Evolutionary conservation across 176 grass and related monocot genomes (phyloP), one percentile per base, ranked within the genome.

Genomic region (Carex myosuroides): DNA sequence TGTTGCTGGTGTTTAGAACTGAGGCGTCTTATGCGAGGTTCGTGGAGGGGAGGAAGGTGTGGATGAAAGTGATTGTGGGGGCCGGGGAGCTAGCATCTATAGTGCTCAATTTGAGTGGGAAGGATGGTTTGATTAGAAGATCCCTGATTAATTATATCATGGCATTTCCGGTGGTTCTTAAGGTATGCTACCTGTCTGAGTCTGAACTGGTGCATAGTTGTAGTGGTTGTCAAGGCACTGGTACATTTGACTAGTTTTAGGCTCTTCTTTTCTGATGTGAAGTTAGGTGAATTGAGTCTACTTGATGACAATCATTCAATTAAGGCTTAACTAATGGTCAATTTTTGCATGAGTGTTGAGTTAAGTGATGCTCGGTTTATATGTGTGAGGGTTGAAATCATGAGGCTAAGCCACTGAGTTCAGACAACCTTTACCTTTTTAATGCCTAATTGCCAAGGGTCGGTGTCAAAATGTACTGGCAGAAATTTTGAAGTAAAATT

Each of bases 1-100:
- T 98, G 53, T 85, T 98, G 82, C 89, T 98, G 18, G 96, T 98
- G 64, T 98, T 98, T 85, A 85, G 96, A 82, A 98, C 96, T 2
- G 96, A 98, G 91, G 96, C 96, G 0, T 95, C 96, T 83, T 98
- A 98, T 85, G 89, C 93, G 13, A 83, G 96, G 22, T 95, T 93
- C 60, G 86, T 91, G 24, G 96, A 98, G 85, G 96, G 91, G 3
- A 89, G 92, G 17, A 95, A 93, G 86, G 91, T 88, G 0, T 98
- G 96, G 96, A 87, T 90, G 93, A 88, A 87, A 84, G 86, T 98
- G 11, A 75, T 98, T 41, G 85, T 88, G 1, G 88, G 69, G 1
- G 88, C 96, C 0, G 87, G 80, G 0, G 96, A 98, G 63, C 96
- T 98, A 3, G 89, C 91, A 0, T 90, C 88, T 70, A 87, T 95